Evolutionary conservation across 805 yeast species (phyloP).

Genomic region (Saccharomycopsis microspora): DNA sequence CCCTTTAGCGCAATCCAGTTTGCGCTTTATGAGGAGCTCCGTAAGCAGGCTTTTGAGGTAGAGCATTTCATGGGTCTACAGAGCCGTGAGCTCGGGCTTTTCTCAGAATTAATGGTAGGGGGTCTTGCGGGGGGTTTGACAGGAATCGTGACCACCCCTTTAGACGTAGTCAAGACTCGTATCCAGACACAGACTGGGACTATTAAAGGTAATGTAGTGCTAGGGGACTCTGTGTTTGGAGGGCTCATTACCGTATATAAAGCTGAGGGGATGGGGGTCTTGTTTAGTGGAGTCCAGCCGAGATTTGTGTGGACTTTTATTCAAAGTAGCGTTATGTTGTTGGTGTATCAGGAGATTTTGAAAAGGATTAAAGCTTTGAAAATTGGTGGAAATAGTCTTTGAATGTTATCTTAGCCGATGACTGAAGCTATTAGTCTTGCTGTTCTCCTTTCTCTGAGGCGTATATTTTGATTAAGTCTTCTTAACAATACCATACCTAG

Average conservation of each 20-base stretch:
- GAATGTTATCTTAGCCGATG: no score
- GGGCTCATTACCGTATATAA: conserved; percentile 29
- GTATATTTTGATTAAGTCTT: neutral
- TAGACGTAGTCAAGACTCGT: conserved; percentile 73
- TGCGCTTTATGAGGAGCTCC: conserved; percentile 83
- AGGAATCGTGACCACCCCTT: conserved; percentile 71
- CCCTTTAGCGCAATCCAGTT: conserved; percentile 95
- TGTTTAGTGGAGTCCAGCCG: conserved; percentile 84
- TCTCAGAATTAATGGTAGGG: conserved; percentile 74
- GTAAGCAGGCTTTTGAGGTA: conserved; percentile 42
- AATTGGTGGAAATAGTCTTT: no score
- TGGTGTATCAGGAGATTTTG: conserved; percentile 72
- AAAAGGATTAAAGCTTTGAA: conserved; percentile 22
- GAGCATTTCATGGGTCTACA: conserved; percentile 33
- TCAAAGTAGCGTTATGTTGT: conserved; percentile 88
- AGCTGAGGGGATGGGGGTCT: conserved; percentile 56
- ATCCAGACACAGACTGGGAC: conserved; percentile 68
- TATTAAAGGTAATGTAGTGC: conserved; percentile 3
- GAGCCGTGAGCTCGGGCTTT: conserved; percentile 30
- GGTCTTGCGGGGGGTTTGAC: conserved; percentile 84
- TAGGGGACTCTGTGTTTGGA: conserved; percentile 26
- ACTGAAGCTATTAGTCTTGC: no score
- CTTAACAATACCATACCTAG: neutral
- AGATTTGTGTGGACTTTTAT: conserved; percentile 92
- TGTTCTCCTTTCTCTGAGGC: neutral